Evolutionary conservation across 23 red algal species (phyloP), one percentile per base, ranked within the genome.

Genomic region (Gracilaria domingensis): DNA sequence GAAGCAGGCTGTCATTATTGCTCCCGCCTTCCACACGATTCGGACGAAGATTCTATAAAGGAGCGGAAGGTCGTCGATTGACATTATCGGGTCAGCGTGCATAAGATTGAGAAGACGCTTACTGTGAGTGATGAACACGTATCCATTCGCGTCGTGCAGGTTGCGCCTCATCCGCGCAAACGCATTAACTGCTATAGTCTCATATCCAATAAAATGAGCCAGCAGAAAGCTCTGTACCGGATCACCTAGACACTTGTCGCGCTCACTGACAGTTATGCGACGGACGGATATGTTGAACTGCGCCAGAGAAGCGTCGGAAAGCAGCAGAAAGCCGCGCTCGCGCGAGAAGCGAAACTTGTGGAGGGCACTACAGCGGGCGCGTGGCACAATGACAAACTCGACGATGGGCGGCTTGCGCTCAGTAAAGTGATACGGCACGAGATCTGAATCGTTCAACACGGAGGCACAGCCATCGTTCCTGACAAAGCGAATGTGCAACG

Each of bases 171-270:
- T 91, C 33, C 73, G 66, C 0, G 96, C 96, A 75, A 98, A 89
- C 18, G 91, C 91, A 62, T 98, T 98, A 36, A 93, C 47, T 18
- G 78, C 88, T 35, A 98, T 89, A 1, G 96, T 98, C 18, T 98
- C 96, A 64, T 94, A 94, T 44, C 96, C 96, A 2, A 98, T 79
- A 65, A 95, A 30, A 60, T 60, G 89, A 14, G 60, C 69, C 49
- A 98, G 60, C n/a, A 95, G 30, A 49, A 67, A 87, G 70, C 75
- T 23, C 33, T 85, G 62, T n/a, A 78, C 73, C n/a, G 47, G 80
- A 44, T 91, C 77, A 4, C 96, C 96, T 12, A 95, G 76, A 36
- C 96, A 98, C 72, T 49, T 24, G 83, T 98, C 32, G 57, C 44
- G 23, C 21, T 40, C 38, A 12, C 82, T 23, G 61, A 98, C 56